phyloP scores from a whole-genome alignment of 192 early-diverging fungal genomes.

The Entomortierella beljakovae region DNA sequence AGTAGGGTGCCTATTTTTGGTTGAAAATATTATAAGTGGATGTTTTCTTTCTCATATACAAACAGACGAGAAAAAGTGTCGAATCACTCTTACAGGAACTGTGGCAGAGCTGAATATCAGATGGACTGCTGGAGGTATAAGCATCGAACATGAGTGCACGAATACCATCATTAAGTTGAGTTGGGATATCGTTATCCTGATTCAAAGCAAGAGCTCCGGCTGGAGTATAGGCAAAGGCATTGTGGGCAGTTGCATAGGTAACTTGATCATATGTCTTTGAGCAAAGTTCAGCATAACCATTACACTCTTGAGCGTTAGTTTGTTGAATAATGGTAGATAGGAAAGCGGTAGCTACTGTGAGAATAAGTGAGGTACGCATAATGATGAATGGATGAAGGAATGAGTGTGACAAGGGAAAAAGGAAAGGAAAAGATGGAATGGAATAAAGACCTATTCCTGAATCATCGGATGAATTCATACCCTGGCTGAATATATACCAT shows the following conservation, averaged over 20 bases:
- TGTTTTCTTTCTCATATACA: background rate
- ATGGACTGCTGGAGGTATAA: conserved; percentile 31
- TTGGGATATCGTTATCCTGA: conserved; percentile 70
- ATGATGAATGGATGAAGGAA: background rate
- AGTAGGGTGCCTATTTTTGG: conserved; percentile 53
- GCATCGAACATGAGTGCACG: conserved; percentile 80
- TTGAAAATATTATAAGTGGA: background rate
- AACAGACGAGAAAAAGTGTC: no score
- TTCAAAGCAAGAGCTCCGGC: conserved; percentile 71
- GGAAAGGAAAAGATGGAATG: background rate
- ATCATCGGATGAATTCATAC: conserved; percentile 3
- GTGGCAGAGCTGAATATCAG: conserved; percentile 73
- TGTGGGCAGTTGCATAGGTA: conserved; percentile 79
- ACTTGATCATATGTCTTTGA: conserved; percentile 69
- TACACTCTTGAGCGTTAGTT: conserved; percentile 59
- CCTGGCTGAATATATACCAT: no score
- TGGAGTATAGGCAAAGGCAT: conserved; percentile 69
- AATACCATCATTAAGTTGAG: conserved; percentile 80
- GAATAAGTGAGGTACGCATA: conserved; percentile 38
- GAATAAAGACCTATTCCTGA: background rate
- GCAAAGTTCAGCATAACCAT: conserved; percentile 77
- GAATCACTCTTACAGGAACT: conserved; percentile 58
- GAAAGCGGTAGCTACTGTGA: conserved; percentile 19
- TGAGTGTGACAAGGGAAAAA: background rate
- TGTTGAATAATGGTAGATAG: conserved; percentile 2